phyloP scores from a whole-genome alignment of 2,329 filamentous ascomycete species.

The Trichoderma atroviride region DNA sequence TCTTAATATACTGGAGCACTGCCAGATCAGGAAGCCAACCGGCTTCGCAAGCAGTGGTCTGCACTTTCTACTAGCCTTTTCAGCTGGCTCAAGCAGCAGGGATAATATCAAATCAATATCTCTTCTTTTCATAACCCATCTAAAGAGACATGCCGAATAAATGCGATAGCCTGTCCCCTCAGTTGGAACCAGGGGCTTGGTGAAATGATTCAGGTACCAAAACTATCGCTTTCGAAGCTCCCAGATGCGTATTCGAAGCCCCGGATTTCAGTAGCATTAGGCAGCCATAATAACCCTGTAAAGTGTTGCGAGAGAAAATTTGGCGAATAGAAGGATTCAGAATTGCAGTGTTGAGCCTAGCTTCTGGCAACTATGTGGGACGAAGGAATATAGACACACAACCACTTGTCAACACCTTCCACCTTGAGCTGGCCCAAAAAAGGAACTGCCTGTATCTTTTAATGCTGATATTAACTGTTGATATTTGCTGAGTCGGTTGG shows the following conservation, averaged over 20 bases:
- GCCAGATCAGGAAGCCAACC: neutral
- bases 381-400: neutral
- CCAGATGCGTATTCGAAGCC: neutral
- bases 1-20: neutral
- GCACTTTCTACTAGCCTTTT: neutral
- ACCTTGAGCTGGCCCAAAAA: neutral
- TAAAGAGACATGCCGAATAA: neutral
- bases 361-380: neutral
- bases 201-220: neutral
- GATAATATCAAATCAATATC: neutral
- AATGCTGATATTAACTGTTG: neutral
- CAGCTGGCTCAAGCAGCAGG: neutral
- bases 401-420: neutral
- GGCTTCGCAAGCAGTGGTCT: neutral
- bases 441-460: neutral
- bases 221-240: neutral
- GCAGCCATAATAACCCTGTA: neutral
- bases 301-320: neutral
- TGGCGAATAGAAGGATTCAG: neutral
- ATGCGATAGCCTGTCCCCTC: neutral
- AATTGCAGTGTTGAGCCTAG: neutral
- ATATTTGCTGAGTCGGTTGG: neutral
- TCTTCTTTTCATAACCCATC: neutral
- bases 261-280: neutral
- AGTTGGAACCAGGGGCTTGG: neutral